phyloP scores from a whole-genome alignment of 1,139 yeast species.

The Casaregolazyma lundiana region DNA sequence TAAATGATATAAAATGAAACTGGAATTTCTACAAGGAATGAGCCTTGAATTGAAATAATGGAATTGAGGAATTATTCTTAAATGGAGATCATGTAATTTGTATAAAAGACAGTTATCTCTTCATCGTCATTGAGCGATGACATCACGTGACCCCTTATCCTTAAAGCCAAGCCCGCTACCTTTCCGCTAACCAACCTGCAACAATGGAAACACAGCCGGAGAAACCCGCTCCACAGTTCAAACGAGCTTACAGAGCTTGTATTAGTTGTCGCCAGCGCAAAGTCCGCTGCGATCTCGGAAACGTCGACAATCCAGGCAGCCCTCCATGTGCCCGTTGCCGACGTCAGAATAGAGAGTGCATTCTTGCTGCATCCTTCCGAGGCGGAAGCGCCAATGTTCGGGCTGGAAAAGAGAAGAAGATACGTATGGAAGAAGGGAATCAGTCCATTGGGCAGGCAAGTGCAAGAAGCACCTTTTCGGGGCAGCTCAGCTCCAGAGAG shows the following conservation, averaged over 20 bases:
- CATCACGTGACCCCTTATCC: too few relatives aligned
- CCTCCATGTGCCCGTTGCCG: constrained; percentile 86
- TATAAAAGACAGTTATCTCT: too few relatives aligned
- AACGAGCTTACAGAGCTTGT: constrained; percentile 77
- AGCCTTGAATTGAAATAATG: too few relatives aligned
- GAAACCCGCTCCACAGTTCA: constrained; percentile 30
- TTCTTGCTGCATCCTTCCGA: constrained; percentile 60
- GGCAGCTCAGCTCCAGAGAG: constrained; percentile 30
- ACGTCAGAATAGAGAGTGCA: constrained; percentile 76
- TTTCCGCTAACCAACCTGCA: not conserved
- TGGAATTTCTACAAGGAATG: too few relatives aligned
- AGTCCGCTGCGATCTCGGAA: constrained; percentile 80
- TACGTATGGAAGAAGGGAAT: not conserved
- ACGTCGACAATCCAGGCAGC: constrained; percentile 62
- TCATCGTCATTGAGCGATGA: too few relatives aligned
- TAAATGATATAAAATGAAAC: too few relatives aligned
- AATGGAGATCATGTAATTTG: too few relatives aligned
- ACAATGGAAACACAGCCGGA: not conserved
- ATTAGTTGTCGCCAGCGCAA: constrained; percentile 76
- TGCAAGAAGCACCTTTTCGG: constrained; percentile 1
- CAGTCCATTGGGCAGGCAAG: not conserved
- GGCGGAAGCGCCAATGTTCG: constrained; percentile 51
- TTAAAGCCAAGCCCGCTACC: not conserved
- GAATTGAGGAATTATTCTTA: too few relatives aligned
- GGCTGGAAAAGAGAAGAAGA: constrained; percentile 32